These are phyloP conservation scores for Nemania sp. DNA, from an alignment of 2,329 filamentous ascomycete species.

Conservation along the genomic window DNA sequence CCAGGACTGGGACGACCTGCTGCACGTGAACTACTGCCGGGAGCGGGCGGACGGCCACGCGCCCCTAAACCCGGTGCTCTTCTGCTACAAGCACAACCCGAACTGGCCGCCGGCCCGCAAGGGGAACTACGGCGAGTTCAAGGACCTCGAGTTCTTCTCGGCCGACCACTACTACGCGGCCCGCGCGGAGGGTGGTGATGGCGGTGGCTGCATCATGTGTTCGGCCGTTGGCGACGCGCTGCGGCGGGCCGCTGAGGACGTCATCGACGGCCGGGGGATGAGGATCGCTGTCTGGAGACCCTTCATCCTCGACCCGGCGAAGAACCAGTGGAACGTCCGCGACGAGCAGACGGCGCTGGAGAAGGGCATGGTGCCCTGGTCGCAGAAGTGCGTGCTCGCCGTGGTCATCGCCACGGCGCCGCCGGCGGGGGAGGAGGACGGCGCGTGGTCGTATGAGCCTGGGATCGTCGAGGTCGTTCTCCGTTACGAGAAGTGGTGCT, in stretches of 20 bases:
- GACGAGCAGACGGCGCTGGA: conserved; percentile 9
- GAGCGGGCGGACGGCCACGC: neutral
- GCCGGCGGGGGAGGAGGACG: neutral
- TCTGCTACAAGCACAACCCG: conserved; percentile 17
- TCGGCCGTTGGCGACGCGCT: conserved; percentile 2
- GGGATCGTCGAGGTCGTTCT: conserved; percentile 10
- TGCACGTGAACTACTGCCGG: conserved; percentile 9
- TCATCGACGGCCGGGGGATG: neutral
- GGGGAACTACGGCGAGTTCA: neutral
- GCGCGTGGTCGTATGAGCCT: conserved; percentile 5
- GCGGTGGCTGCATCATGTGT: conserved; percentile 5
- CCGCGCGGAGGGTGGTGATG: no score
- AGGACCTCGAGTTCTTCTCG: conserved; percentile 2
- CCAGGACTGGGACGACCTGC: conserved; percentile 8
- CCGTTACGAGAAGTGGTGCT: conserved; percentile 11
- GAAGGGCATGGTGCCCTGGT: conserved; percentile 5
- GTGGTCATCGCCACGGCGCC: conserved; percentile 3
- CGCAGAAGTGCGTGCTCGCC: conserved; percentile 13
- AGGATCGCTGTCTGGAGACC: conserved; percentile 16
- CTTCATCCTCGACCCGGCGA: conserved; percentile 8
- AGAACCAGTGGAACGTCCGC: neutral
- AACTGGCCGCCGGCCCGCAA: neutral
- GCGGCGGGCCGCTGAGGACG: neutral
- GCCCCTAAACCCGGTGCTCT: neutral
- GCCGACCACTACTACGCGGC: conserved; percentile 9